Evolutionary conservation across 139 green algal genomes (phyloP).

Genomic region (Coccomyxa sp.): DNA sequence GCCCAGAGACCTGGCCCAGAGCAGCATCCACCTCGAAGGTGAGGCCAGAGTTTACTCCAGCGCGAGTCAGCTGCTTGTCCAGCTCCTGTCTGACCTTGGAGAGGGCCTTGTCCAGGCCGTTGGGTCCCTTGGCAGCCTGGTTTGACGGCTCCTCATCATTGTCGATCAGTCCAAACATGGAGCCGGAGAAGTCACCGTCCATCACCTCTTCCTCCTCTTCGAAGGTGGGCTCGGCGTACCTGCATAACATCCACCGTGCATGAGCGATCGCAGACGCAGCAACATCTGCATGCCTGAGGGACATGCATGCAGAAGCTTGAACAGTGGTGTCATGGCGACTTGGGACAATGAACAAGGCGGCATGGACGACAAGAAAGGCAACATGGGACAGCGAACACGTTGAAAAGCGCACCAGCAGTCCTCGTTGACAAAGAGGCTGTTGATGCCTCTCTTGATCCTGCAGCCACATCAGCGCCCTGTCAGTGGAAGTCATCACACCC

Average conservation of each 20-base stretch:
- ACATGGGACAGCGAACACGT: background rate
- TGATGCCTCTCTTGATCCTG: slow-evolving; percentile 38
- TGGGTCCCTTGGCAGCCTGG: background rate
- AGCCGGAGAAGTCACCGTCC: slow-evolving; percentile 13
- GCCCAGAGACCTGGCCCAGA: too few species aligned
- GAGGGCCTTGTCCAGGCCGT: background rate
- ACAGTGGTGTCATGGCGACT: too few species aligned
- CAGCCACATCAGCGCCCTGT: too few species aligned
- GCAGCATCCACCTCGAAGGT: too few species aligned
- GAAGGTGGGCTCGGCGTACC: slow-evolving; percentile 16
- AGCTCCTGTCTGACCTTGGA: background rate
- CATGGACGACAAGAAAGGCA: too few species aligned
- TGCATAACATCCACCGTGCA: background rate
- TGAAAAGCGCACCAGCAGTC: slow-evolving; percentile 48
- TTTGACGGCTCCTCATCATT: background rate
- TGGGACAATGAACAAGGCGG: too few species aligned
- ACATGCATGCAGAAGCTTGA: too few species aligned
- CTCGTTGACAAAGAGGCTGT: slow-evolving; percentile 42
- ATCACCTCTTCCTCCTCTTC: slow-evolving; percentile 21
- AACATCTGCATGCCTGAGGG: too few species aligned
- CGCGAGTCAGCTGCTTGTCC: background rate
- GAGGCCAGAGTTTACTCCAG: too few species aligned
- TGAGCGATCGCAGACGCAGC: too few species aligned
- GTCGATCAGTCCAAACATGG: slow-evolving; percentile 25
- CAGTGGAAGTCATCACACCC: too few species aligned